Conservation (phyloP, 192 early-diverging fungal species). For the Backusella mclennaniae region DNA sequence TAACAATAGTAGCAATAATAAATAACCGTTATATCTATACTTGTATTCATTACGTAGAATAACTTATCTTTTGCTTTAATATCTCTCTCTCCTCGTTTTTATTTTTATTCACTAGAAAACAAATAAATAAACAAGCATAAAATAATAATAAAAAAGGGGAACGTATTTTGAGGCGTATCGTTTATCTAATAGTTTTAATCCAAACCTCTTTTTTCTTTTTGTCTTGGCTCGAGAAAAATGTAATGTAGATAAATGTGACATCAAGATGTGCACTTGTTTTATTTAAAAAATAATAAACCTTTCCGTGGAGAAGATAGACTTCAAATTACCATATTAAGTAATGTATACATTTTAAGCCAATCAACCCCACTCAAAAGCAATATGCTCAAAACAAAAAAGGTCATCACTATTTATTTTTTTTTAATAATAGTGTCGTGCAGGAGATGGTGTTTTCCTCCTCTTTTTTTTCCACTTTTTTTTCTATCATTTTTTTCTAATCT, state of each 20-base stretch:
- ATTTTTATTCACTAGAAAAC: too few relatives aligned
- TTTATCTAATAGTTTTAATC: not conserved
- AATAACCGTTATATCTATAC: too few relatives aligned
- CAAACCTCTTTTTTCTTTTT: not conserved
- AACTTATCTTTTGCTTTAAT: too few relatives aligned
- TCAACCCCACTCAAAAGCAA: not conserved
- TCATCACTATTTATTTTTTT: not conserved
- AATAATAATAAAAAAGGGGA: not conserved
- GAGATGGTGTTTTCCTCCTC: not conserved
- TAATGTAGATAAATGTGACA: too few relatives aligned
- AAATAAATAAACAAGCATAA: too few relatives aligned
- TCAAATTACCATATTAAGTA: not conserved
- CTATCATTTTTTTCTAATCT: not conserved
- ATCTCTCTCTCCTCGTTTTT: not conserved
- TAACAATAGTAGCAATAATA: too few relatives aligned
- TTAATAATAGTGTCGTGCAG: not conserved
- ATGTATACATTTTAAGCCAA: not conserved
- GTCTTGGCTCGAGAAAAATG: too few relatives aligned
- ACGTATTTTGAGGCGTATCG: too few relatives aligned
- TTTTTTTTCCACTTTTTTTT: not conserved
- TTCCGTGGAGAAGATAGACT: not conserved
- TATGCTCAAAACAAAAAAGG: not conserved
- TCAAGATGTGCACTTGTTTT: too few relatives aligned
- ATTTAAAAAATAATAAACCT: too few relatives aligned
- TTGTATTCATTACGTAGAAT: too few relatives aligned